Base-by-base conservation (phyloP, 23 red algal species). In the Gracilaria gracilis region DNA sequence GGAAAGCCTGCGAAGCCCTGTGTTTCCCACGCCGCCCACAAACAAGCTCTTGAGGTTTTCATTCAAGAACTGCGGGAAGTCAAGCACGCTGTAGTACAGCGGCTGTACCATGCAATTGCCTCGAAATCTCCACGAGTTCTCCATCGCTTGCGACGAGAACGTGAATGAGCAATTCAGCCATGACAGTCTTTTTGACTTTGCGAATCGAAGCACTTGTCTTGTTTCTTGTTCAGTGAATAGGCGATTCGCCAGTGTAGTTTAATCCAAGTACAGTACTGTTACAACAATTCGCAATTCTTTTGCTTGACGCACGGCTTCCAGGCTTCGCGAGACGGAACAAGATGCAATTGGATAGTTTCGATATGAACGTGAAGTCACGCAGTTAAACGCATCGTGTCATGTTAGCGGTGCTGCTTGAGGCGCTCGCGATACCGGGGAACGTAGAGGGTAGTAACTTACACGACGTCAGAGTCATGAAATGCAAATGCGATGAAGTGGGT, bases 391-490 rank as follows among this genome's bases (percentile, higher is more conserved):
- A 46, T 8, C 31, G 12, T 20, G 15, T 69, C 64, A 4, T 69
- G 64, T 69, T 15, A 69, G 64, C 64, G 20, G 31, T 15, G 31
- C 33, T 19, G 16, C 17, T 0, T 20, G 19, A 2, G 33, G 11
- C 59, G 59, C 16, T 69, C 31, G 32, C 64, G 19, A 36, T 12
- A 37, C 4, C 4, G 33, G 7, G 5, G 64, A 28, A 38, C 29
- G 31, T 17, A 4, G 29, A 16, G 37, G 62, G 79, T 9, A 57
- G 19, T 77, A 77, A 89, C 95, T 77, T 96, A 95, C 92, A 99
- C 89, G 20, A 99, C 97, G 61, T 99, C 97, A 35, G 90, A 95
- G 66, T 99, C 97, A 93, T 99, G 97, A 87, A 99, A 99, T 28
- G 95, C 97, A 87, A 99, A 99, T 16, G 93, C 92, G 80, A 99